Conservation (phyloP, 2,329 filamentous ascomycete species). For the Pseudogymnoascus sp. region DNA sequence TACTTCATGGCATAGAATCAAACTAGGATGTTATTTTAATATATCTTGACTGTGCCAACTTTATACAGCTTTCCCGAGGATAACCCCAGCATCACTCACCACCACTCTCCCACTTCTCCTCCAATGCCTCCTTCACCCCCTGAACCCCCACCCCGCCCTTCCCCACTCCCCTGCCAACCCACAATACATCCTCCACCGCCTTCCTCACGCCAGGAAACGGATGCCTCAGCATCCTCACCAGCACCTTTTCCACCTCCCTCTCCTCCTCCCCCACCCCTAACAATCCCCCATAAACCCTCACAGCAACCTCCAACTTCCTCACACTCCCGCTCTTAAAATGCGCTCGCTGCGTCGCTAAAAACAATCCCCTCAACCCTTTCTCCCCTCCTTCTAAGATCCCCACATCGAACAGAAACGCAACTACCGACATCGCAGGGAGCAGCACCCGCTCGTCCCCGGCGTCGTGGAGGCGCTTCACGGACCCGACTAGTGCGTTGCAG, state of each 20-base stretch:
- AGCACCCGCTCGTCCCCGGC: slow-evolving; percentile 60
- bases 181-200: slow-evolving; percentile 55
- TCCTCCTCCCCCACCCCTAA: slow-evolving; percentile 34
- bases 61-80: not conserved
- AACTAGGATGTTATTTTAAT: not conserved
- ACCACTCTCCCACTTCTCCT: slow-evolving; percentile 9
- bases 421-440: slow-evolving; percentile 69
- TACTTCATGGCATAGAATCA: no score
- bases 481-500: slow-evolving; percentile 46
- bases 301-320: slow-evolving; percentile 70
- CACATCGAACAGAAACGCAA: slow-evolving; percentile 70
- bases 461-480: slow-evolving; percentile 42
- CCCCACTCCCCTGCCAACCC: slow-evolving; percentile 36
- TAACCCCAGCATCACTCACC: not conserved
- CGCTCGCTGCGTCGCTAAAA: slow-evolving; percentile 52
- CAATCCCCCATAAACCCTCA: slow-evolving; percentile 72
- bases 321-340: slow-evolving; percentile 81
- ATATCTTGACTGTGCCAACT: not conserved
- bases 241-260: slow-evolving; percentile 53
- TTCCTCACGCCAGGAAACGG: slow-evolving; percentile 71
- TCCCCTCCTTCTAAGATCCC: slow-evolving; percentile 40
- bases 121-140: slow-evolving; percentile 38
- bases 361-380: slow-evolving; percentile 22
- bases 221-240: slow-evolving; percentile 69
- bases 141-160: slow-evolving; percentile 53